Evolutionary conservation across 2,329 filamentous ascomycete species (phyloP).

Genomic region (Xylariaceae sp.): DNA sequence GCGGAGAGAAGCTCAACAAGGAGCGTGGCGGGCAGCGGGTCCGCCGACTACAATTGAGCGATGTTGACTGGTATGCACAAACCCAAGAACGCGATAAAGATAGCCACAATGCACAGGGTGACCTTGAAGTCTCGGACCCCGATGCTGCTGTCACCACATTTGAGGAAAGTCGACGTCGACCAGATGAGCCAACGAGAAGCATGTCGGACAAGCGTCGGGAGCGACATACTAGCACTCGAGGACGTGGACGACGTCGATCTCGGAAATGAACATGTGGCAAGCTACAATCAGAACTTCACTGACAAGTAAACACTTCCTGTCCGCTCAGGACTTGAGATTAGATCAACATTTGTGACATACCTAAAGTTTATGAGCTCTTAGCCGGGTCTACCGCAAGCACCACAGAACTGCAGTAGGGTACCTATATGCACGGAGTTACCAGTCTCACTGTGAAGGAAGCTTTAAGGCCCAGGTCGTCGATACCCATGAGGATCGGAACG

Average conservation of each 20-base stretch:
- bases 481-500: no score
- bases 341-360: no score
- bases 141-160: constrained; percentile 8
- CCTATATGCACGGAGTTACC: no score
- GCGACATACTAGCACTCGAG: constrained; percentile 14
- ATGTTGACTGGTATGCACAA: constrained; percentile 86
- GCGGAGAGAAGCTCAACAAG: constrained; percentile 51
- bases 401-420: no score
- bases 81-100: constrained; percentile 20
- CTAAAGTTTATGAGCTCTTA: no score
- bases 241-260: constrained; percentile 9
- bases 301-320: constrained; percentile 10
- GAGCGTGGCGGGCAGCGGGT: constrained; percentile 75
- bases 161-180: constrained; percentile 15
- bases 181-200: constrained; percentile 18
- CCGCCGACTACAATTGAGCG: constrained; percentile 88
- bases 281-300: constrained; percentile 5
- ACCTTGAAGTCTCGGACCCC: constrained; percentile 12
- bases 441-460: no score
- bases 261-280: constrained; percentile 4
- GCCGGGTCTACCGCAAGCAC: no score
- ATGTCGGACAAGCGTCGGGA: constrained; percentile 26
- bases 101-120: constrained; percentile 5
- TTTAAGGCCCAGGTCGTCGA: no score
- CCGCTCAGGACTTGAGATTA: constrained; percentile 17